These are phyloP conservation scores for Oleoguttula mirabilis DNA, from an alignment of 495 filamentous ascomycete genomes.

Conservation along the genomic window DNA sequence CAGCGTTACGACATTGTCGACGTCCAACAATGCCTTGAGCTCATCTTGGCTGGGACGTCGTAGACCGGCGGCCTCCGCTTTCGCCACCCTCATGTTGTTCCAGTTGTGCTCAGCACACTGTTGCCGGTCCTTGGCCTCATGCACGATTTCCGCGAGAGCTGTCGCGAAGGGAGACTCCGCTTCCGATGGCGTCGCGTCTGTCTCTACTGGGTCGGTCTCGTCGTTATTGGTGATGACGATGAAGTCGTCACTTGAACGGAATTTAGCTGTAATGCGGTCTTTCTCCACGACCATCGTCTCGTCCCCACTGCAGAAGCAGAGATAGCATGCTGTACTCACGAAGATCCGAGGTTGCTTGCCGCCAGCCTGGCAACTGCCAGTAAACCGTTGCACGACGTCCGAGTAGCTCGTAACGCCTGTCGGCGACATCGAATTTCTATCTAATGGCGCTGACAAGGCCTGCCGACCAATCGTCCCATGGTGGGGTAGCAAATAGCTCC, in stretches of 20 bases:
- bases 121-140: slow-evolving; percentile 22
- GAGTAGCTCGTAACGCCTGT: not conserved
- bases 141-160: slow-evolving; percentile 11
- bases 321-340: slow-evolving; percentile 45
- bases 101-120: slow-evolving; percentile 7
- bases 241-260: slow-evolving; percentile 36
- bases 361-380: not conserved
- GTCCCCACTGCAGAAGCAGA: slow-evolving; percentile 42
- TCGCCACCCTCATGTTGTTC: not conserved
- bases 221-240: slow-evolving; percentile 49
- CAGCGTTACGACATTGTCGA: slow-evolving; percentile 32
- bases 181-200: not conserved
- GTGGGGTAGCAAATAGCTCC: slow-evolving; percentile 32
- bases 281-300: slow-evolving; percentile 43
- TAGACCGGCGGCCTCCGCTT: slow-evolving; percentile 7
- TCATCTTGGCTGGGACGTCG: slow-evolving; percentile 2
- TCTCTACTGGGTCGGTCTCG: not conserved
- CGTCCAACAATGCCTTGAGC: slow-evolving; percentile 22
- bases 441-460: not conserved
- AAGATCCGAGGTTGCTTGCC: not conserved
- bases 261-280: slow-evolving; percentile 36
- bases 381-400: not conserved
- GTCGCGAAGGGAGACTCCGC: slow-evolving; percentile 14
- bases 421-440: not conserved
- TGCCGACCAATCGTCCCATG: not conserved